Evolutionary conservation across 1,139 yeast species (phyloP), one percentile per base, ranked within the genome.

Genomic region (Protomyces inundatus): DNA sequence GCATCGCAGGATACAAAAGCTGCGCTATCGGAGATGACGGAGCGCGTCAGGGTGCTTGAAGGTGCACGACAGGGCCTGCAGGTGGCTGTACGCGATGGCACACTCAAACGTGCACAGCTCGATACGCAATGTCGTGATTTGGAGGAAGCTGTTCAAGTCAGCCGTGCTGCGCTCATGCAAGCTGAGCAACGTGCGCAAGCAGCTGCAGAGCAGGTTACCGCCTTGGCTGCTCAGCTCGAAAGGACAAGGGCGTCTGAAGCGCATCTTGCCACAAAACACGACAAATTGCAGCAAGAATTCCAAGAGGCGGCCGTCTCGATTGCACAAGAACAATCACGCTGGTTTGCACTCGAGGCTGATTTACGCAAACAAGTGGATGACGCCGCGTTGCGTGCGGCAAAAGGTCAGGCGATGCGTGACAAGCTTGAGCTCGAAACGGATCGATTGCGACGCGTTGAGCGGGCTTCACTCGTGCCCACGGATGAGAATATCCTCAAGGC

Each of bases 251-350:
- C 33, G 37, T 14, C 48, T 9, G 48, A 42, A 42, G 48, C 48
- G 16, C 12, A 16, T 5, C n/a, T 42, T 30, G 23, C 32, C 6
- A 10, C 9, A 23, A 54, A 54, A 23, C 42, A 54, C 42, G 33
- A 12, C 34, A 39, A 16, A 7, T n/a, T 60, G 23, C 54, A 54
- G 14, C 50, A 60, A 45, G 58, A 60, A 12, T 33, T 60, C 45
- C 46, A 54, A 50, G 59, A 55, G 14, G 45, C 64, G 10, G 64
- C 64, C 12, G 32, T 33, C 16, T 46, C 42, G 48, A 60, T 60
- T 34, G 64, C 59, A 9, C 58, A 60, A 7, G 64, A 60, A 36
- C 64, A 60, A 33, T 48, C 55, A 50, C 46, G 64, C 9, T 60
- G 64, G 64, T 45, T 32, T 32, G 52, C 53, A 6, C 32, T 52